Conservation (phyloP, 768 basidiomycete genomes). For the Psilocybe tampanensis region DNA sequence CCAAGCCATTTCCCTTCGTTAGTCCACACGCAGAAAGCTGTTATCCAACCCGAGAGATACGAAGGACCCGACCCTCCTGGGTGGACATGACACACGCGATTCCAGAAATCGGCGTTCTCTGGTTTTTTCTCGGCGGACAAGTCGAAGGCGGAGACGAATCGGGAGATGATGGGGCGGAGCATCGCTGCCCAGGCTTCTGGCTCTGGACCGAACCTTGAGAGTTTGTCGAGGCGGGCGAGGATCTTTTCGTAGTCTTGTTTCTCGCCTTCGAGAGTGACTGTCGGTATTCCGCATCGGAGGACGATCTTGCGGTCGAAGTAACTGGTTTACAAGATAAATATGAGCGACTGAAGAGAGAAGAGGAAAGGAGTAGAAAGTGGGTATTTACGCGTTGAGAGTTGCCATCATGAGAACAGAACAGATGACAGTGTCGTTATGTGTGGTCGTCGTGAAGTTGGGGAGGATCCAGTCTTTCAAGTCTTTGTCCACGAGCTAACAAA, state of each 20-base stretch:
- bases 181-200: slow-evolving; percentile 16
- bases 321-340: background rate
- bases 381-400: slow-evolving; percentile 13
- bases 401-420: slow-evolving; percentile 22
- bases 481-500: slow-evolving; percentile 16
- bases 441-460: slow-evolving; percentile 19
- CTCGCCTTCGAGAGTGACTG: slow-evolving; percentile 23
- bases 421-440: slow-evolving; percentile 18
- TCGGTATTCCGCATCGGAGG: slow-evolving; percentile 23
- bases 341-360: background rate
- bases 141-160: slow-evolving; percentile 24
- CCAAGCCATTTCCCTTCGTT: slow-evolving; percentile 18
- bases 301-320: slow-evolving; percentile 20
- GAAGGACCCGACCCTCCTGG: slow-evolving; percentile 13
- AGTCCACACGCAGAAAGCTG: slow-evolving; percentile 22
- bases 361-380: too few species aligned
- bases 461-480: slow-evolving; percentile 19
- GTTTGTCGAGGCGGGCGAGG: slow-evolving; percentile 21
- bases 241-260: slow-evolving; percentile 25
- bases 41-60: slow-evolving; percentile 20
- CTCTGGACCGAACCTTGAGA: slow-evolving; percentile 16
- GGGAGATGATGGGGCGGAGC: slow-evolving; percentile 16
- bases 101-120: slow-evolving; percentile 18
- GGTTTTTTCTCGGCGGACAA: slow-evolving; percentile 19
- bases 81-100: slow-evolving; percentile 12